Evolutionary conservation across 2,329 filamentous ascomycete genomes (phyloP).

Genomic region (Parascedosporium putredinis): DNA sequence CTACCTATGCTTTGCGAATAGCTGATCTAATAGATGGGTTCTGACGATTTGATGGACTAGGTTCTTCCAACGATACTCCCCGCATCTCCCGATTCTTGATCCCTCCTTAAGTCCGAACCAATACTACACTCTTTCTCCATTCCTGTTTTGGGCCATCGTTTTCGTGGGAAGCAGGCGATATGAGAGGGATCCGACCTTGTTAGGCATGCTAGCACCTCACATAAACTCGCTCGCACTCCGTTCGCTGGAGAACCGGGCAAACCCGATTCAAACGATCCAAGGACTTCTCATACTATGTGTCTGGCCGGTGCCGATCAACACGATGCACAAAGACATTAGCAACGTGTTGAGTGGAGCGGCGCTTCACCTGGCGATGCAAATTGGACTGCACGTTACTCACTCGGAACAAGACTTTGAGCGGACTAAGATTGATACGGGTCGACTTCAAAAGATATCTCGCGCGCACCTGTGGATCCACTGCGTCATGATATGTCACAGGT

Average conservation of each 20-base stretch:
- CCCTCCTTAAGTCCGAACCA: background rate
- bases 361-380: constrained; percentile 27
- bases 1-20: too few species aligned
- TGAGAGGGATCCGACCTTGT: constrained; percentile 22
- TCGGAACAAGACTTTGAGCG: constrained; percentile 28
- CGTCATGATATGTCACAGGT: background rate
- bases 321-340: constrained; percentile 28
- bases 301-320: constrained; percentile 28
- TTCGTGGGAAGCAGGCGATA: constrained; percentile 27
- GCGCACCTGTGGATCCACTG: background rate
- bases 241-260: constrained; percentile 20
- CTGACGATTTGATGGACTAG: too few species aligned
- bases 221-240: constrained; percentile 25
- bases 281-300: constrained; percentile 26
- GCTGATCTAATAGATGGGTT: too few species aligned
- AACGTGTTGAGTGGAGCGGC: constrained; percentile 27
- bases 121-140: background rate
- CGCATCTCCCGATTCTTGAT: background rate
- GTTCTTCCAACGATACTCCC: background rate
- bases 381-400: constrained; percentile 26
- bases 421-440: constrained; percentile 19
- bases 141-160: constrained; percentile 28
- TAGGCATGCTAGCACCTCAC: constrained; percentile 20
- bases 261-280: constrained; percentile 25
- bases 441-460: background rate